Evolutionary conservation across 768 basidiomycete genomes (phyloP).

Genomic region (Cantharellus cinnabarinus): DNA sequence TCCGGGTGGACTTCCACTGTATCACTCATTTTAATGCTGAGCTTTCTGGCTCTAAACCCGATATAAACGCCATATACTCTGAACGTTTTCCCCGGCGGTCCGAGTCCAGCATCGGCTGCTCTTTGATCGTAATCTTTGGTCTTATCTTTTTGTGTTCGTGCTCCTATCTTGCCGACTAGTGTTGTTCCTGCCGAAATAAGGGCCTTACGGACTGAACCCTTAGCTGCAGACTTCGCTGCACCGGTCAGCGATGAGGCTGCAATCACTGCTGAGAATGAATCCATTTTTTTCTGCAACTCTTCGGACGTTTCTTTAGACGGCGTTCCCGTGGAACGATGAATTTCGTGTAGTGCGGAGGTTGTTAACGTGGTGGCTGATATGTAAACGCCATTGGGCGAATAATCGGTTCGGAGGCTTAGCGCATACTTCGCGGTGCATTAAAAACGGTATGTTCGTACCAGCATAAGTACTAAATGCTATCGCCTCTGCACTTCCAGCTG

Average conservation of each 20-base stretch:
- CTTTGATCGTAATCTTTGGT: background rate
- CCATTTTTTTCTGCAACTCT: background rate
- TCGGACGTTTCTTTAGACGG: background rate
- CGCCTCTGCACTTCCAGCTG: background rate
- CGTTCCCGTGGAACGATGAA: background rate
- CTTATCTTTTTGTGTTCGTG: background rate
- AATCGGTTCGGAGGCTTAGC: background rate
- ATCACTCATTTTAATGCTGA: background rate
- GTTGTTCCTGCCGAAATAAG: background rate
- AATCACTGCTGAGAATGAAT: background rate
- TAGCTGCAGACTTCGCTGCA: background rate
- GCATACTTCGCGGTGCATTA: background rate
- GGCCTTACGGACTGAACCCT: background rate
- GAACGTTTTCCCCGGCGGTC: background rate
- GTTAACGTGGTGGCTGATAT: background rate
- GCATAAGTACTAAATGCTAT: background rate
- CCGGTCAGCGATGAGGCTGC: background rate
- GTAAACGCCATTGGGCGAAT: background rate
- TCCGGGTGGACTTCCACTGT: too few species aligned
- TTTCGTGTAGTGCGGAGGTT: background rate
- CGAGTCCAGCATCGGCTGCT: background rate
- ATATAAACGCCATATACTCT: conserved; percentile 1
- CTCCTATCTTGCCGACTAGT: background rate
- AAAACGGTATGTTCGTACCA: background rate
- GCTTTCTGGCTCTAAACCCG: background rate